Evolutionary conservation across 129 eudicot species (phyloP), one percentile per base, ranked within the genome.

Genomic region (Tanacetum coccineum): DNA sequence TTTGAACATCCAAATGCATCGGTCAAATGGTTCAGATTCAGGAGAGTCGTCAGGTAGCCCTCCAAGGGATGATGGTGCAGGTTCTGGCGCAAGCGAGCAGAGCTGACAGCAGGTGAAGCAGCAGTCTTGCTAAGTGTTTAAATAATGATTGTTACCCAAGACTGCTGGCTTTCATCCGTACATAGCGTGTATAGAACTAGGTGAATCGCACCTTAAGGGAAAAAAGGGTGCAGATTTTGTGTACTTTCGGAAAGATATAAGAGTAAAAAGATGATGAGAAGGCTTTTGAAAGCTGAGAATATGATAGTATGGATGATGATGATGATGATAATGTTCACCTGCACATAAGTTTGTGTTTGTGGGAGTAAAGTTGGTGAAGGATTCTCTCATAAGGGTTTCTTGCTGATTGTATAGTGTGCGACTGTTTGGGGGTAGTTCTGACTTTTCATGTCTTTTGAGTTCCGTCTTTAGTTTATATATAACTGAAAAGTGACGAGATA

Each of bases 1-100:
- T 66, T 73, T 84, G 63, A 87, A 82, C 79, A 72, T 87, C 32
- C 83, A 84, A 78, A 64, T 77, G 50, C 75, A 76, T 65, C 73
- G 59, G 62, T 73, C 83, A 61, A 79, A 79, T 69, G 87, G 73
- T 56, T 81, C 82, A 66, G 87, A 74, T 40, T 75, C 77, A 0
- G 85, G 67, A 9, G 80, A 84, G 50, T 74, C 85, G 22, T 59
- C 78, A 10, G 83, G 76, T 52, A 81, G 74, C 74, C 75, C 78
- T 52, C 68, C 66, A 20, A 84, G 79, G 44, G 85, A 68, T n/a
- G 42, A 36, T 36, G 42, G 42, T 36, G 42, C 40, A 36, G 40
- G 40, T 36, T 36, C 40, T 36, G 84, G 76, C 72, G 58, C 78
- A 45, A 74, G 15, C 3, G 79, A 79, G 62, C 73, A 76, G 49